Percentiles rank a stretch among this genome's conserved stretches.
phyloP scores from a whole-genome alignment of 495 filamentous ascomycete species.

The Daldinia bambusicola region DNA sequence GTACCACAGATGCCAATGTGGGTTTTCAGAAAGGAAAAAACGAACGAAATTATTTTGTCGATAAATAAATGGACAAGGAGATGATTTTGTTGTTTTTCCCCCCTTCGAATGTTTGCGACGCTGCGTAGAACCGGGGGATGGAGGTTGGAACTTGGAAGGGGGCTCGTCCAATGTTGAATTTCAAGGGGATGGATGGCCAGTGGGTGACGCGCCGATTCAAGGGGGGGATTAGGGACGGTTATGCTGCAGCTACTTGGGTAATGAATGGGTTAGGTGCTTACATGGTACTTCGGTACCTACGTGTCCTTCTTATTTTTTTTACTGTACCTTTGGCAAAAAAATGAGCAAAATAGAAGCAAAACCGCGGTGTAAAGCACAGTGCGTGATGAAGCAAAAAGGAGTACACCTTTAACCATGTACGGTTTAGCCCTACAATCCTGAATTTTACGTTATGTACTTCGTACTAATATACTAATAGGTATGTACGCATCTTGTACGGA shows the following conservation, averaged over 20 bases:
- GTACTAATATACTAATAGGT: neutral
- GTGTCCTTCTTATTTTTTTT: neutral
- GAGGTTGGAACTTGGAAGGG: constrained; percentile 41
- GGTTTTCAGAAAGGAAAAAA: constrained; percentile 24
- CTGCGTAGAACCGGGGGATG: constrained; percentile 28
- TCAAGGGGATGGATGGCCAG: constrained; percentile 31
- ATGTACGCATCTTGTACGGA: neutral
- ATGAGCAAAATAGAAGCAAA: neutral
- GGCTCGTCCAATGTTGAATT: constrained; percentile 43
- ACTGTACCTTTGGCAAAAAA: constrained; percentile 18
- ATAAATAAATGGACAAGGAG: constrained; percentile 31
- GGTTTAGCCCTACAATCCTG: constrained; percentile 38
- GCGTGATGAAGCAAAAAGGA: neutral
- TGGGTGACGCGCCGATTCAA: constrained; percentile 38
- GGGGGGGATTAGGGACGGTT: constrained; percentile 20
- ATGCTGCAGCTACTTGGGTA: constrained; percentile 16
- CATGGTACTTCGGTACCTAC: constrained; percentile 5
- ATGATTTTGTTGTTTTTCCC: constrained; percentile 41
- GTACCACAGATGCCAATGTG: constrained; percentile 6
- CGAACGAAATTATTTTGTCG: constrained; percentile 35
- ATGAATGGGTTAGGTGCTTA: constrained; percentile 17
- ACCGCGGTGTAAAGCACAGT: constrained; percentile 16
- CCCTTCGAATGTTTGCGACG: constrained; percentile 38
- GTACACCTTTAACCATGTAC: constrained; percentile 16
- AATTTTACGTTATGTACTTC: constrained; percentile 35